Percentiles rank a stretch among this genome's conserved stretches.
Conservation (phyloP, 1,139 yeast species). For the Yamadazyma diddensiae region DNA sequence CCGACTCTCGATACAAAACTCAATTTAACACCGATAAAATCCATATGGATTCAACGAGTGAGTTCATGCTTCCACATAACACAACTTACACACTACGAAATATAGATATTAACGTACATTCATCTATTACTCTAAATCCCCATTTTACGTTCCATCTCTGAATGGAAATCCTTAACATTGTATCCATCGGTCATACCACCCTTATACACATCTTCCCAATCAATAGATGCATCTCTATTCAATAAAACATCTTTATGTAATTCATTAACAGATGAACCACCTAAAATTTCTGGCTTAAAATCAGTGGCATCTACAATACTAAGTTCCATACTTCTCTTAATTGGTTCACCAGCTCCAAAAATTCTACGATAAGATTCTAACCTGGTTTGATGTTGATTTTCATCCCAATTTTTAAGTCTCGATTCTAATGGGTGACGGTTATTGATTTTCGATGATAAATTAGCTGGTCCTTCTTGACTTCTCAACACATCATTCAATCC, state of each 20-base stretch:
- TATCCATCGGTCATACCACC: slow-evolving; percentile 45
- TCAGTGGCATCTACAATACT: slow-evolving; percentile 72
- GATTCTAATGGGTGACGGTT: slow-evolving; percentile 85
- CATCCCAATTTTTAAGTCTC: slow-evolving; percentile 77
- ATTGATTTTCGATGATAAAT: slow-evolving; percentile 66
- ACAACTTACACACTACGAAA: no score
- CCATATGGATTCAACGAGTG: no score
- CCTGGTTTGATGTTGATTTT: slow-evolving; percentile 65
- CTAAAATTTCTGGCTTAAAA: slow-evolving; percentile 60
- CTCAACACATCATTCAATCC: slow-evolving; percentile 59
- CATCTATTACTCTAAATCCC: slow-evolving; percentile 26
- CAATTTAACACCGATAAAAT: no score
- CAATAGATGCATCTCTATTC: slow-evolving; percentile 72
- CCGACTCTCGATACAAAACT: no score
- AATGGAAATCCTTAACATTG: slow-evolving; percentile 54
- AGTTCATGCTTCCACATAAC: no score
- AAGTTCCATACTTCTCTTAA: slow-evolving; percentile 85
- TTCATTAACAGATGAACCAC: slow-evolving; percentile 42
- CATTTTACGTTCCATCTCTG: slow-evolving; percentile 67
- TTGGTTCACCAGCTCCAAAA: slow-evolving; percentile 93
- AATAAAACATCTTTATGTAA: slow-evolving; percentile 75
- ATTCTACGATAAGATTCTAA: slow-evolving; percentile 78
- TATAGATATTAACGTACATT: background rate
- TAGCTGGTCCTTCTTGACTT: slow-evolving; percentile 57
- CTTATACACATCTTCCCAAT: slow-evolving; percentile 91